phyloP scores from a whole-genome alignment of 805 yeast genomes.

The Candida saitoana region DNA sequence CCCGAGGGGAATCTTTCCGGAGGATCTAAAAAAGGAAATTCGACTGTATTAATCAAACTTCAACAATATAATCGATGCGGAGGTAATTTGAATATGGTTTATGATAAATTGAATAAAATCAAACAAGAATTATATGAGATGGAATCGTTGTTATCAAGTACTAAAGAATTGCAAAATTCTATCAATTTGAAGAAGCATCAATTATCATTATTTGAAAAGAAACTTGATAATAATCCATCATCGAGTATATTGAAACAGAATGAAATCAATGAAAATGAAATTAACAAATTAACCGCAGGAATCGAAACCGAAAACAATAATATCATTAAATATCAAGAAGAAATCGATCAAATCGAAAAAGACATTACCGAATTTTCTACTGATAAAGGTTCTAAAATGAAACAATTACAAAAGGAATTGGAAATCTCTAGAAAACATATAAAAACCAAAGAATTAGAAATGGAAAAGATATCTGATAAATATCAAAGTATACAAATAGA shows the following conservation, averaged over 20 bases:
- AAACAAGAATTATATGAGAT: conserved; percentile 39
- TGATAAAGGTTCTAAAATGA: conserved; percentile 78
- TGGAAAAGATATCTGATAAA: conserved; percentile 45
- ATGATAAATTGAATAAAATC: conserved; percentile 39
- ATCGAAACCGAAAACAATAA: conserved; percentile 33
- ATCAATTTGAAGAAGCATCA: conserved; percentile 57
- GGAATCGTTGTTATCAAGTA: conserved; percentile 42
- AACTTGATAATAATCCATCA: conserved; percentile 52
- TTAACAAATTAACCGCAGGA: conserved; percentile 35
- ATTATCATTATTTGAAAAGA: conserved; percentile 50
- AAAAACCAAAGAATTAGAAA: conserved; percentile 33
- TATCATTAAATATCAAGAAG: conserved; percentile 31
- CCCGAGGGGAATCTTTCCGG: conserved; percentile 96
- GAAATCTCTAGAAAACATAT: conserved; percentile 29
- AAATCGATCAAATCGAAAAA: conserved; percentile 53
- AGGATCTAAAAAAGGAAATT: conserved; percentile 68
- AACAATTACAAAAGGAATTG: conserved; percentile 56
- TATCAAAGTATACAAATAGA: conserved; percentile 68
- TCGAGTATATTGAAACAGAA: conserved; percentile 51
- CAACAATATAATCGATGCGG: conserved; percentile 56
- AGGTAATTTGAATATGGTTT: conserved; percentile 35
- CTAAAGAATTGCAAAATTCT: conserved; percentile 56
- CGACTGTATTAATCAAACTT: conserved; percentile 58
- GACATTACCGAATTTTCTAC: conserved; percentile 79
- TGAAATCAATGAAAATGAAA: conserved; percentile 43